Evolutionary conservation across 768 basidiomycete species (phyloP), one percentile per base, ranked within the genome.

Genomic region (Plicaturopsis crispa): DNA sequence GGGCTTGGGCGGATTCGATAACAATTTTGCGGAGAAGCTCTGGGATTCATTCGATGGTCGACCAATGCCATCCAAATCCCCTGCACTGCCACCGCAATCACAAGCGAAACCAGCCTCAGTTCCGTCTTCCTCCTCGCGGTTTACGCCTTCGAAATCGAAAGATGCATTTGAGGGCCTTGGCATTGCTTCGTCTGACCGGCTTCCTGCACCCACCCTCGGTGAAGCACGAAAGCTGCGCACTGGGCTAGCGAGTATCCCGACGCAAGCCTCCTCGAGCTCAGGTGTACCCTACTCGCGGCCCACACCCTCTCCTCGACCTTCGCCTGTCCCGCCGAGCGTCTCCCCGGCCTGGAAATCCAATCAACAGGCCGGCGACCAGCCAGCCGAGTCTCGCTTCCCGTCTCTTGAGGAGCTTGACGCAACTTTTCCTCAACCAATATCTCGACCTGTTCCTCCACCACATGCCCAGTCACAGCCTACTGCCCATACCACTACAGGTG

Each of bases 81-180:
- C 47, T 6, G 24, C 21, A 8, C 39, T 16, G 8, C 10, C 26
- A 8, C 26, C 8, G 8, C 10, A 28, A 8, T 8, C 10, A 8
- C 8, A 14, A 28, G 26, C 10, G 10, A 28, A 28, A 14, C 8
- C 14, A 14, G 26, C 26, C 14, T n/a, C n/a, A n/a, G n/a, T n/a
- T n/a, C n/a, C n/a, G n/a, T n/a, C n/a, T n/a, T n/a, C n/a, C n/a
- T n/a, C n/a, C n/a, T n/a, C n/a, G n/a, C n/a, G n/a, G n/a, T n/a
- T n/a, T n/a, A 14, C 14, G 33, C 14, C 39, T 28, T 33, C 22
- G 43, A 66, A 57, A 38, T 66, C 67, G 14, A 82, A 72, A 46
- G 87, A 90, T 51, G 88, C 87, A 4, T 90, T 90, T 45, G 83
- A 84, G 24, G 86, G 82, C 8, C 61, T 90, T 33, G 84, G 76